A percentile compares a stretch with the other conserved stretches of the same genome.
Evolutionary conservation across 2,329 filamentous ascomycete genomes (phyloP).

Genomic region (Daldinia sp.): DNA sequence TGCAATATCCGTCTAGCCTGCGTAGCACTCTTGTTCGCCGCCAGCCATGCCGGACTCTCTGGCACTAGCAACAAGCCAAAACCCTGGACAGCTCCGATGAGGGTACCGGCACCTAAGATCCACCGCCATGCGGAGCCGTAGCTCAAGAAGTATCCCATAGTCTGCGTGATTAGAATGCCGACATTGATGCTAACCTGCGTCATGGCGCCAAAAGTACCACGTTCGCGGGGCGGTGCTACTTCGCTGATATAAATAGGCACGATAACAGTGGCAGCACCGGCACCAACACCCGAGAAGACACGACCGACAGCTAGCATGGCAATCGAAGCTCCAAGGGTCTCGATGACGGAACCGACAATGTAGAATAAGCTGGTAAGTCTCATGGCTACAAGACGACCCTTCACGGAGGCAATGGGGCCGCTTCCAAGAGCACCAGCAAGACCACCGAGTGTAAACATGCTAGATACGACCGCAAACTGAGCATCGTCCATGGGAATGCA

Average conservation of each 20-base stretch:
- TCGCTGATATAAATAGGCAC: constrained; percentile 96
- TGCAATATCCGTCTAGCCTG: constrained; percentile 74
- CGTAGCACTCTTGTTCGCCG: constrained; percentile 67
- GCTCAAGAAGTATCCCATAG: constrained; percentile 87
- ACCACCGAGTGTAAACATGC: constrained; percentile 90
- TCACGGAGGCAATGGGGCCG: constrained; percentile 78
- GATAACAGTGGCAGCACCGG: constrained; percentile 89
- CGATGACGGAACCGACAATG: constrained; percentile 75
- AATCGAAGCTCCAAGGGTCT: constrained; percentile 75
- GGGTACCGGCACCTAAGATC: constrained; percentile 77
- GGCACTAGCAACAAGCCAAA: constrained; percentile 78
- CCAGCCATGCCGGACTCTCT: constrained; percentile 90
- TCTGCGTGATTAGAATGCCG: constrained; percentile 85
- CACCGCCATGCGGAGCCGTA: constrained; percentile 81
- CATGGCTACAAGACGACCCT: constrained; percentile 80
- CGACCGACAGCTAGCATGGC: constrained; percentile 75
- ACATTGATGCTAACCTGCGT: constrained; percentile 95
- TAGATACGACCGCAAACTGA: constrained; percentile 85
- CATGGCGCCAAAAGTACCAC: constrained; percentile 82
- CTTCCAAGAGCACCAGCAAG: constrained; percentile 82
- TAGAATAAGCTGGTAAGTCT: constrained; percentile 80
- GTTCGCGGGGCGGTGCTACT: constrained; percentile 76
- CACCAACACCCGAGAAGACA: constrained; percentile 81
- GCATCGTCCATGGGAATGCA: constrained; percentile 89
- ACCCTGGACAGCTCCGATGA: constrained; percentile 72